Base-by-base conservation (phyloP, 345 rosid genomes). In the Gossypium longicalyx region DNA sequence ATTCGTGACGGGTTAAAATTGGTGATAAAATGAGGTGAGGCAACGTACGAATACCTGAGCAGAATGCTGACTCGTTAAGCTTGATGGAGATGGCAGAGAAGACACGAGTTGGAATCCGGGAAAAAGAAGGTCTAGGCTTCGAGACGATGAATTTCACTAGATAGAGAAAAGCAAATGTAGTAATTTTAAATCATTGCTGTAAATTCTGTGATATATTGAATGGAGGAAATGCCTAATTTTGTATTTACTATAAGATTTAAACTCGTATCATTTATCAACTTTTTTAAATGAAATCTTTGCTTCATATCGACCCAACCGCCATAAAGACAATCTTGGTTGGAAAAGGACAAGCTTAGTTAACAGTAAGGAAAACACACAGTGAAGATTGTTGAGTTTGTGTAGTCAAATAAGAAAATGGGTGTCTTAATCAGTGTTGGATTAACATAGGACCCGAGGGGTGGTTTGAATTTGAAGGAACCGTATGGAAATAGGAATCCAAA, bases 51-150 rank as follows among this genome's bases (percentile, higher is more conserved):
- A 45, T 12, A 11, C 51, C 80, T 79, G 79, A 67, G 74, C 68
- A 67, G 71, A 81, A 79, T 71, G 69, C 25, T 54, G 12, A 57
- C 2, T 9, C 17, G 27, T 20, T 12, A 19, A 8, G 60, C 23
- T 72, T 54, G 59, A 73, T 58, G 91, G 96, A 81, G 97, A 91
- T 84, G 93, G 92, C 97, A 81, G 45, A 74, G 34, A 64, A 68
- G 85, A 77, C 41, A 4, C 0, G 82, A 73, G 86, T 83, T 86
- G 71, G 48, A 75, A 71, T 83, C 77, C 78, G 87, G 82, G 84
- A 10, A 43, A 17, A n/a, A 64, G 5, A 64, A n/a, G 16, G 49
- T 41, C 5, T 15, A 41, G 69, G 19, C 25, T 41, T 19, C 41
- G 41, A 29, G 38, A 29, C 38, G 38, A 29, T 29, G 38, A 29